phyloP scores from a whole-genome alignment of 1,284 basidiomycete genomes.

The Exsudoporus floridanus region DNA sequence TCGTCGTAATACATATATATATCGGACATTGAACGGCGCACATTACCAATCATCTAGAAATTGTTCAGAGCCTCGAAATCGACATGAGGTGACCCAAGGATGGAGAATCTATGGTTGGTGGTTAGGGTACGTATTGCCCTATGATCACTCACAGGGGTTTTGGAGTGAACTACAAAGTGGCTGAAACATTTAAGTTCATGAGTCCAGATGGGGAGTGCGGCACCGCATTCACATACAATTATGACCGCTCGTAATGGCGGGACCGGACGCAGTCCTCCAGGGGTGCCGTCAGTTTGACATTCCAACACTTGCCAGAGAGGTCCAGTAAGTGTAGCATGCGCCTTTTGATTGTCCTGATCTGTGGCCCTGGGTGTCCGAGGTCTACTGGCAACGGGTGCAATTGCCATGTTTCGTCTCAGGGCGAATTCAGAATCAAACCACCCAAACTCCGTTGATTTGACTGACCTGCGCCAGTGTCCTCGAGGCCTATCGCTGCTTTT shows the following conservation, averaged over 20 bases:
- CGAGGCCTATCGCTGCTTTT: conserved; percentile 8
- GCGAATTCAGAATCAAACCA: conserved; percentile 20
- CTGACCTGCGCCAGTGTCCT: conserved; percentile 5
- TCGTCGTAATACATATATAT: too few species aligned
- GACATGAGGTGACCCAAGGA: too few species aligned
- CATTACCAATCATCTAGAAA: neutral
- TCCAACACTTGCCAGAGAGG: neutral
- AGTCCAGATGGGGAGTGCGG: neutral
- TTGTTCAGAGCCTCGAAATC: neutral
- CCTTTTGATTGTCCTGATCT: neutral
- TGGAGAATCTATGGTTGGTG: neutral
- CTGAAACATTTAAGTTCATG: too few species aligned
- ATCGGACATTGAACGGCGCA: neutral
- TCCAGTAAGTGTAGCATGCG: neutral
- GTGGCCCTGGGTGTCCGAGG: conserved; percentile 28
- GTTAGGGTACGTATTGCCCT: neutral
- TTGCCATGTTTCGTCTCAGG: conserved; percentile 12
- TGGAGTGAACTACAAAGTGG: too few species aligned
- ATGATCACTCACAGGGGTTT: neutral
- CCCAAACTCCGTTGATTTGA: conserved; percentile 19
- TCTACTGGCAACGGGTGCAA: conserved; percentile 23
- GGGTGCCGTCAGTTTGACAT: neutral
- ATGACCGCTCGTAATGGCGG: neutral
- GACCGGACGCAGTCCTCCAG: neutral
- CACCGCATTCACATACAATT: neutral